Evolutionary conservation across 495 filamentous ascomycete genomes (phyloP).

Genomic region (Jackrogersella multiformis): DNA sequence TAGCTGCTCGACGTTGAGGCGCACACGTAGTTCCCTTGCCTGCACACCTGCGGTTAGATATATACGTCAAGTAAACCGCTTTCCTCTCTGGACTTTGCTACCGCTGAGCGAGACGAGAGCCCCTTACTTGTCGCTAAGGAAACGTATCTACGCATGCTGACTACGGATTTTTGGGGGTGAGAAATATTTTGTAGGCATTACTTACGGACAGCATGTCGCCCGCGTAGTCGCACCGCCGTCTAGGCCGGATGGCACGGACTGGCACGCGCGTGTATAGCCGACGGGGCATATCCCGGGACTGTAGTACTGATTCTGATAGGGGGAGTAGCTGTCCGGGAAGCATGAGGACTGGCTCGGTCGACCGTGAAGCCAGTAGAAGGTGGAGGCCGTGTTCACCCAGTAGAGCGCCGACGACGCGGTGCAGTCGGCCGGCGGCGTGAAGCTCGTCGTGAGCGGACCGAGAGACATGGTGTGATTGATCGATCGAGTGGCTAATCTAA

Average conservation of each 20-base stretch:
- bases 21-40: constrained; percentile 31
- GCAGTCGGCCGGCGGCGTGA: constrained; percentile 45
- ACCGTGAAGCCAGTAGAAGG: constrained; percentile 40
- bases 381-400: constrained; percentile 54
- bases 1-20: constrained; percentile 32
- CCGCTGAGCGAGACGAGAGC: not conserved
- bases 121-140: not conserved
- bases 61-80: not conserved
- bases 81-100: not conserved
- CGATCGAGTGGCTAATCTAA: not conserved
- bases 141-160: not conserved
- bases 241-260: constrained; percentile 8
- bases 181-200: not conserved
- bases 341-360: constrained; percentile 23
- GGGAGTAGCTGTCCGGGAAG: constrained; percentile 34
- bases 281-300: constrained; percentile 41
- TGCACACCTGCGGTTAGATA: constrained; percentile 11
- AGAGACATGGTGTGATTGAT: constrained; percentile 41
- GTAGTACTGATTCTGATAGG: constrained; percentile 38
- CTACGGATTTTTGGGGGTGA: not conserved
- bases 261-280: constrained; percentile 40
- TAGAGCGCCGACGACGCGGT: constrained; percentile 48
- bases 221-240: constrained; percentile 19
- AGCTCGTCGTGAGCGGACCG: constrained; percentile 47
- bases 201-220: constrained; percentile 48